Evolutionary conservation across 352 stramenopile genomes (phyloP).

Genomic region (Globisporangium lucens): DNA sequence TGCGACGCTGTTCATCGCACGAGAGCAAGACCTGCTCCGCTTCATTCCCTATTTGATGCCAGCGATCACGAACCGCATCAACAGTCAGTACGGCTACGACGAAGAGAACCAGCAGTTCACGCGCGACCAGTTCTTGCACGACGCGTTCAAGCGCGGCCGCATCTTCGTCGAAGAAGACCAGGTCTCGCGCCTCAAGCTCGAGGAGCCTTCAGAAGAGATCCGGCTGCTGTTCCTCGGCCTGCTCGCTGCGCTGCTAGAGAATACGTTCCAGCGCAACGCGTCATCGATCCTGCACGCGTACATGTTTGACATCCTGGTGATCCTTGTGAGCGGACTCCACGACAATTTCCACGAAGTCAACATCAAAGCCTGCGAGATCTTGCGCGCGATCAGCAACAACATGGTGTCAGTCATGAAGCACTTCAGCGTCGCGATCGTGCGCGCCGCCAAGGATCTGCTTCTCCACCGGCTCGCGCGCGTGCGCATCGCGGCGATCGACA

Average conservation of each 20-base stretch:
- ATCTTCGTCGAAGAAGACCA: constrained; percentile 51
- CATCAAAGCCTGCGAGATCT: constrained; percentile 56
- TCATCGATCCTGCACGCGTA: constrained; percentile 80
- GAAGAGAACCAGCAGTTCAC: constrained; percentile 77
- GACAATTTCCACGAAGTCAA: constrained; percentile 90
- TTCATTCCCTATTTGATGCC: constrained; percentile 77
- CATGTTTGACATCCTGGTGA: constrained; percentile 70
- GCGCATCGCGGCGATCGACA: constrained; percentile 77
- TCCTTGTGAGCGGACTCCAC: constrained; percentile 64
- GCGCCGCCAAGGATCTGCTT: constrained; percentile 78
- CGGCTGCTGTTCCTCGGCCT: constrained; percentile 58
- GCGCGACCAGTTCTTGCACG: constrained; percentile 60
- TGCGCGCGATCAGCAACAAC: constrained; percentile 47
- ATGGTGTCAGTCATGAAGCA: constrained; percentile 93
- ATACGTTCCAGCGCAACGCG: constrained; percentile 44
- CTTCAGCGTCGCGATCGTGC: constrained; percentile 89
- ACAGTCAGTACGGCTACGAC: constrained; percentile 67
- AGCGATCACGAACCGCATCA: constrained; percentile 58
- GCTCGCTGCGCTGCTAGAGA: constrained; percentile 45
- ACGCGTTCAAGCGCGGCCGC: constrained; percentile 70
- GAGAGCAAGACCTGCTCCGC: constrained; percentile 55
- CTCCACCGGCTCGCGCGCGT: constrained; percentile 90
- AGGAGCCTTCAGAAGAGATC: constrained; percentile 78
- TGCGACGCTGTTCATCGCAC: constrained; percentile 38
- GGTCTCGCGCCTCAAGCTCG: constrained; percentile 36